Evolutionary conservation across 2,329 filamentous ascomycete genomes (phyloP).

Genomic region (Ophidiomyces ophidiicola): DNA sequence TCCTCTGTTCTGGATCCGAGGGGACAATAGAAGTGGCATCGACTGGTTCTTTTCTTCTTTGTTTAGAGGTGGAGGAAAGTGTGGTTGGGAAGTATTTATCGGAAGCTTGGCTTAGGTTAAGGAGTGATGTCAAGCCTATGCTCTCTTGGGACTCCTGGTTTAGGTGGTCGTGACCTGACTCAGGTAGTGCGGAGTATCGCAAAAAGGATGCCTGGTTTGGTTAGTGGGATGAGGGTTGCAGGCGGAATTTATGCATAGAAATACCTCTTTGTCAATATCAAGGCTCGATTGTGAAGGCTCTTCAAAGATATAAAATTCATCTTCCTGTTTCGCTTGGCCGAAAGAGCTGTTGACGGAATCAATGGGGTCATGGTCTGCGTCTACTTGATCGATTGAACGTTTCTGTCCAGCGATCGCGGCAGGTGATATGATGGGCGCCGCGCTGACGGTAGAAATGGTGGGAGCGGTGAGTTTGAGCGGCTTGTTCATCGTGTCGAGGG

Average conservation of each 20-base stretch:
- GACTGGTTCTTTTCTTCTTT: conserved; percentile 12
- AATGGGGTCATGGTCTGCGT: conserved; percentile 16
- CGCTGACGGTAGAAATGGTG: conserved; percentile 1
- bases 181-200: conserved; percentile 3
- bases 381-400: conserved; percentile 30
- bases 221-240: not conserved
- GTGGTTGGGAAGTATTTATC: conserved; percentile 5
- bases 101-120: conserved; percentile 16
- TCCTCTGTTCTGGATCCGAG: conserved; percentile 27
- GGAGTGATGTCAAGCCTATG: conserved; percentile 14
- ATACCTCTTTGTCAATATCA: conserved; percentile 16
- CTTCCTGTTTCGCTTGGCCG: conserved; percentile 14
- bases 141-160: conserved; percentile 11
- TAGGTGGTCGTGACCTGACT: not conserved
- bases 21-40: conserved; percentile 19
- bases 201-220: conserved; percentile 7
- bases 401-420: conserved; percentile 30
- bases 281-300: conserved; percentile 16
- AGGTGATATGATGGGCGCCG: conserved; percentile 20
- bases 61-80: conserved; percentile 16
- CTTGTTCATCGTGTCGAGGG: not conserved
- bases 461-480: not conserved
- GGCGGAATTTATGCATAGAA: not conserved
- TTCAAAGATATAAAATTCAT: conserved; percentile 18
- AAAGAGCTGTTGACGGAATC: conserved; percentile 17